Percentiles rank a stretch among this genome's conserved stretches.
These are phyloP conservation scores for Lantana camara DNA, from an alignment of 257 asterid genomes.

Conservation along the genomic window DNA sequence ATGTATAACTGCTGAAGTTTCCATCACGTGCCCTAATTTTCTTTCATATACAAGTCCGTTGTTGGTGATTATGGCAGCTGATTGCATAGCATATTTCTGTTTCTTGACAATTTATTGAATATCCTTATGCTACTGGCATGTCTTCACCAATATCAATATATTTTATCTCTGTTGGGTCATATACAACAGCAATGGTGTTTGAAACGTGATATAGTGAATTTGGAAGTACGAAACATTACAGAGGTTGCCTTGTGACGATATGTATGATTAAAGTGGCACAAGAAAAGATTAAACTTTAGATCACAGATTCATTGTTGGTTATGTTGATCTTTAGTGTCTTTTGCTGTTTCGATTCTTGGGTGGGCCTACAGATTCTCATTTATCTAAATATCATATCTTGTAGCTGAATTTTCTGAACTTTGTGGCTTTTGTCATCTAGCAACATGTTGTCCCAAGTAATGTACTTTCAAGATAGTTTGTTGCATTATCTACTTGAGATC, in stretches of 20 bases:
- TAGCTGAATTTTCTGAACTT: not conserved
- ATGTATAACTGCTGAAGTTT: not conserved
- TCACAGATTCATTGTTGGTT: not conserved
- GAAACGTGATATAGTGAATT: conserved; percentile 1
- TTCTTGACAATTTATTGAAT: conserved; percentile 5
- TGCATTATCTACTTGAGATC: conserved; percentile 3
- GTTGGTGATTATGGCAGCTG: not conserved
- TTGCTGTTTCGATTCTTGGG: not conserved
- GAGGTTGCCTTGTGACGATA: not conserved
- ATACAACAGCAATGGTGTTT: not conserved
- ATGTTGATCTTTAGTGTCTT: conserved; percentile 1
- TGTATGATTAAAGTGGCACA: not conserved
- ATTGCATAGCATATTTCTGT: conserved; percentile 1
- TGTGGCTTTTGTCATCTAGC: conserved; percentile 3
- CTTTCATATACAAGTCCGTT: not conserved
- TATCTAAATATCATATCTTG: not conserved
- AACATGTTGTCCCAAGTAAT: conserved; percentile 17
- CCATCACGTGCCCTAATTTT: not conserved
- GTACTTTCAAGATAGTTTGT: conserved; percentile 15
- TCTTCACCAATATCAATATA: not conserved
- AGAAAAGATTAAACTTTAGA: not conserved
- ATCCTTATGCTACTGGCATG: conserved; percentile 1
- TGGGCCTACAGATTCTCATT: not conserved
- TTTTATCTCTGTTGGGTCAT: conserved; percentile 1
- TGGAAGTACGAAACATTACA: not conserved